A percentile compares a stretch with the other conserved stretches of the same genome.
Conservation (phyloP, 2,329 filamentous ascomycete genomes). For the Mycosphaerella sp. region DNA sequence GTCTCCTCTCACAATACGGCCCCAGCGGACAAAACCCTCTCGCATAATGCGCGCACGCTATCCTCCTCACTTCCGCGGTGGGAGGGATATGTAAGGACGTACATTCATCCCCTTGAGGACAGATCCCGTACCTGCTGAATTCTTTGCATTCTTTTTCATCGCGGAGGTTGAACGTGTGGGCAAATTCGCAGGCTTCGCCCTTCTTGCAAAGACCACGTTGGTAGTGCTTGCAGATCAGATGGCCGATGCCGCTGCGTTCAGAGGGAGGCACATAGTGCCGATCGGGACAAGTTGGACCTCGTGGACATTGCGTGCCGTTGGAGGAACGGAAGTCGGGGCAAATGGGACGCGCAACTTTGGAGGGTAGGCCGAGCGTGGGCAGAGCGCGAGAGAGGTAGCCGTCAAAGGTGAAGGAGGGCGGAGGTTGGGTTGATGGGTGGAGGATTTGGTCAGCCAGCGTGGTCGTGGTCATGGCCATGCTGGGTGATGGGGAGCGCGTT, state of each 20-base stretch:
- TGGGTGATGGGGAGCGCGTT: neutral
- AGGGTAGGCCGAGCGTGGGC: constrained; percentile 31
- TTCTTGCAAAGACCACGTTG: constrained; percentile 96
- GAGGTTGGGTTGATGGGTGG: constrained; percentile 27
- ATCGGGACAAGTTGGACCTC: constrained; percentile 77
- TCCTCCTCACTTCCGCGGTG: constrained; percentile 55
- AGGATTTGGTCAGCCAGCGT: constrained; percentile 28
- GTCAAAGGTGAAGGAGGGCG: constrained; percentile 32
- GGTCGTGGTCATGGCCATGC: constrained; percentile 22
- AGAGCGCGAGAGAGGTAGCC: constrained; percentile 29
- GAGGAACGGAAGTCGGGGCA: constrained; percentile 83
- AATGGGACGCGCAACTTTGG: constrained; percentile 49
- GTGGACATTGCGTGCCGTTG: constrained; percentile 69
- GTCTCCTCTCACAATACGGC: constrained; percentile 78
- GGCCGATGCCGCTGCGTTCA: constrained; percentile 30
- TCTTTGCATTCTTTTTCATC: constrained; percentile 99
- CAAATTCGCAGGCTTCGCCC: constrained; percentile 91
- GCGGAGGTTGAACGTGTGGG: constrained; percentile 96
- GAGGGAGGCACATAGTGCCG: constrained; percentile 59
- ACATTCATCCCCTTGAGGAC: constrained; percentile 94
- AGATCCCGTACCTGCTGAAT: constrained; percentile 88
- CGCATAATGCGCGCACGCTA: constrained; percentile 76
- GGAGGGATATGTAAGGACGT: constrained; percentile 50
- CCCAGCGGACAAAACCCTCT: constrained; percentile 91
- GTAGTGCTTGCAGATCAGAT: constrained; percentile 96